Percentiles rank a stretch among this genome's conserved stretches.
Conservation (phyloP, 169 alveolate genomes). For the Eimeria acervulina region DNA sequence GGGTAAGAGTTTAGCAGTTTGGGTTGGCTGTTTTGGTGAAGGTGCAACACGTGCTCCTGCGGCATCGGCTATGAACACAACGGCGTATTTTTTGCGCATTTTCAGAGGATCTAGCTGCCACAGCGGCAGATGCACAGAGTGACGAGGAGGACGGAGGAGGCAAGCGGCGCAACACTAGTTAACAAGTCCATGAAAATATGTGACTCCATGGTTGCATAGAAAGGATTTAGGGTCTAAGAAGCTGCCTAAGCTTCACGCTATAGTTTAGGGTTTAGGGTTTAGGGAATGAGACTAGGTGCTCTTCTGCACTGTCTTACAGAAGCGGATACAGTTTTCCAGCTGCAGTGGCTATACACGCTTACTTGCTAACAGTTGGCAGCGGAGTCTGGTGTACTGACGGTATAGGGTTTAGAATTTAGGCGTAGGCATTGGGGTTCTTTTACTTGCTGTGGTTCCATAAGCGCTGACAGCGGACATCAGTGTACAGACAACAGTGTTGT, state of each 20-base stretch:
- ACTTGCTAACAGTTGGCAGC: too few relatives aligned
- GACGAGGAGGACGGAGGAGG: slow-evolving; percentile 74
- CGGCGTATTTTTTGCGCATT: background rate
- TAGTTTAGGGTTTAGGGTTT: background rate
- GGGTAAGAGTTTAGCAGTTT: too few relatives aligned
- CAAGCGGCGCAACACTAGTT: background rate
- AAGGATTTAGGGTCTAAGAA: background rate
- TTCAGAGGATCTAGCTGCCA: background rate
- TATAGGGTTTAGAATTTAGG: background rate
- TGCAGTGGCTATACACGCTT: background rate
- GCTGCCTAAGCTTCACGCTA: background rate
- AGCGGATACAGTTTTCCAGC: background rate
- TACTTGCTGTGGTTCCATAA: background rate
- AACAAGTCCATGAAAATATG: background rate
- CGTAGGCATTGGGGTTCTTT: background rate
- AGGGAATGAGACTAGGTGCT: background rate
- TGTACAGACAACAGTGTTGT: background rate
- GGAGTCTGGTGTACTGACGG: background rate
- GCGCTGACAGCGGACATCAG: background rate
- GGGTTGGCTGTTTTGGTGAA: background rate
- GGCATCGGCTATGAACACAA: background rate
- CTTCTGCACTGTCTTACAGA: background rate
- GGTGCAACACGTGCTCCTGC: background rate
- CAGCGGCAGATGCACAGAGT: slow-evolving; percentile 29
- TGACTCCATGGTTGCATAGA: background rate